Conservation (phyloP, 345 rosid genomes). For the Dipteronia dyeriana region DNA sequence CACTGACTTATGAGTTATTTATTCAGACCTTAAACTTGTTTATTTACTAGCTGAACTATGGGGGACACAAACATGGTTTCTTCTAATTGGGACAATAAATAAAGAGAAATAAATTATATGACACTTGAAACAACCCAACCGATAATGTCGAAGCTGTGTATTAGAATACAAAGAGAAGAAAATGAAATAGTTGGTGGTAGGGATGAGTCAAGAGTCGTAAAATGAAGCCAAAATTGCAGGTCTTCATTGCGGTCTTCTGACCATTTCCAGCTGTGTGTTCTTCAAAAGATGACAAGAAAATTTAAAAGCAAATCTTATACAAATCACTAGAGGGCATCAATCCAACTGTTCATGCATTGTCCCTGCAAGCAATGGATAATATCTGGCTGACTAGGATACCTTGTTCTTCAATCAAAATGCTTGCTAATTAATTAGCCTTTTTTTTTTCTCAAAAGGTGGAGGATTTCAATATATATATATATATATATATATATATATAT, state of each 20-base stretch:
- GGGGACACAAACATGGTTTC: no score
- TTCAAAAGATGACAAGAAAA: not conserved
- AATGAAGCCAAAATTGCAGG: not conserved
- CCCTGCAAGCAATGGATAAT: not conserved
- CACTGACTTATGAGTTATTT: no score
- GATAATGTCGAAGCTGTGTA: not conserved
- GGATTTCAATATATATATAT: no score
- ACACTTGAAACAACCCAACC: no score
- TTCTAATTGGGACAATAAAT: no score
- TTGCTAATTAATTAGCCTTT: no score
- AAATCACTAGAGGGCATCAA: not conserved
- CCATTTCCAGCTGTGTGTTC: slow-evolving; percentile 4
- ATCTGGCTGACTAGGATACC: not conserved
- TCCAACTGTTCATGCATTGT: not conserved
- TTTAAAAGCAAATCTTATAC: not conserved
- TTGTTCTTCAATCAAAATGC: no score
- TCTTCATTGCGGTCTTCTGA: not conserved
- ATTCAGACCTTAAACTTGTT: no score
- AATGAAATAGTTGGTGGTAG: not conserved
- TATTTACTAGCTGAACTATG: no score
- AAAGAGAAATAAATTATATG: not conserved
- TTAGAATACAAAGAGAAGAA: not conserved
- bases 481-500: no score
- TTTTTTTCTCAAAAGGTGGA: no score
- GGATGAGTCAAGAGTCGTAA: not conserved